Conservation (phyloP, 2,329 filamentous ascomycete genomes). For the Kalmusia sp. region DNA sequence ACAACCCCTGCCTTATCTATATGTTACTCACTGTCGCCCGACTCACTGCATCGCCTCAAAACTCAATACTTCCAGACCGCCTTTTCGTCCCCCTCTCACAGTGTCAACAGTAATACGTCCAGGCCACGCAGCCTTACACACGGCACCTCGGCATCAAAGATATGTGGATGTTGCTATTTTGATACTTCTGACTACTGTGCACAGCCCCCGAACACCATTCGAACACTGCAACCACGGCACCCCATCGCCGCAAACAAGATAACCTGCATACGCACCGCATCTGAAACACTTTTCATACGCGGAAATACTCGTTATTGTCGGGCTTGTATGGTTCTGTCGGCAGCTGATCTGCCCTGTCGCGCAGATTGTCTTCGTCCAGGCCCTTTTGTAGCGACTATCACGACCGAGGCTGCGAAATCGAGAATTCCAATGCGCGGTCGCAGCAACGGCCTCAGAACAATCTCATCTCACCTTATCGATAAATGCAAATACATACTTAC, state of each 20-base stretch:
- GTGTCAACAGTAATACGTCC: not conserved
- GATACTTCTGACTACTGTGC: not conserved
- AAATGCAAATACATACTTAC: not conserved
- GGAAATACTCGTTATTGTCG: not conserved
- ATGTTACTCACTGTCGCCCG: not conserved
- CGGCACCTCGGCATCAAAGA: slow-evolving; percentile 1
- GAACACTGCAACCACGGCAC: slow-evolving; percentile 1
- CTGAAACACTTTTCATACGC: not conserved
- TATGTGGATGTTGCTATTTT: slow-evolving; percentile 6
- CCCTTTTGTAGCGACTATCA: not conserved
- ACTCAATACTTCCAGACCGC: slow-evolving; percentile 8
- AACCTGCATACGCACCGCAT: not conserved
- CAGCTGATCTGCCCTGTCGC: not conserved
- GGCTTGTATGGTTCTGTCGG: not conserved
- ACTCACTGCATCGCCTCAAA: slow-evolving; percentile 1
- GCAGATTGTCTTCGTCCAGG: not conserved
- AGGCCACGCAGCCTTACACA: not conserved
- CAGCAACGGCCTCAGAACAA: not conserved
- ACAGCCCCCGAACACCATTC: slow-evolving; percentile 6
- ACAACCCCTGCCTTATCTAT: too few relatives aligned
- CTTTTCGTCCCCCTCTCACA: not conserved
- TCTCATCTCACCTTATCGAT: not conserved
- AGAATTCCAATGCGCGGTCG: not conserved
- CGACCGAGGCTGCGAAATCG: not conserved
- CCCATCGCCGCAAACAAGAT: not conserved